Conservation (phyloP, 768 basidiomycete genomes). For the Lanmaoa pseudosensibilis region DNA sequence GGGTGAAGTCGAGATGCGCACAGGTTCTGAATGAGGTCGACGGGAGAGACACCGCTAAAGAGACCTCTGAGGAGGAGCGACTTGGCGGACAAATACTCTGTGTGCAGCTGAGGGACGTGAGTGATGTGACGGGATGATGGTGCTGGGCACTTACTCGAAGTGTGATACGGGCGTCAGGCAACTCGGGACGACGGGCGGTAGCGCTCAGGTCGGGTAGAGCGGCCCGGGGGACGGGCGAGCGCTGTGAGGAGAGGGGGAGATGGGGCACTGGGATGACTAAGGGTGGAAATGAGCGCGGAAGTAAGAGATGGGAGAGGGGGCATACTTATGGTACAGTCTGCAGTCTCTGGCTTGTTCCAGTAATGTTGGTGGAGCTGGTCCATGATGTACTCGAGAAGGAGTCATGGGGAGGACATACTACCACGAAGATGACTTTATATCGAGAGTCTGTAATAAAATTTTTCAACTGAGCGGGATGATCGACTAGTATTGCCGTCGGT, state of each 20-base stretch:
- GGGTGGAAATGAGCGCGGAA: conserved; percentile 1
- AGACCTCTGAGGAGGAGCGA: conserved; percentile 71
- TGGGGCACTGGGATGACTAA: conserved; percentile 49
- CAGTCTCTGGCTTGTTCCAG: conserved; percentile 74
- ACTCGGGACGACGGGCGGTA: conserved; percentile 45
- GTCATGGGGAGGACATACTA: too few species aligned
- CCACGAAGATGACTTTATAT: neutral
- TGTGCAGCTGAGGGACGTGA: conserved; percentile 57
- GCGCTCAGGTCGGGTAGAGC: neutral
- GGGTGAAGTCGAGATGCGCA: conserved; percentile 20
- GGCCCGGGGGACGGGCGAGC: conserved; percentile 9
- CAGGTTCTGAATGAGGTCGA: conserved; percentile 52
- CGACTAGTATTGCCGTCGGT: neutral
- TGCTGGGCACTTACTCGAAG: conserved; percentile 52
- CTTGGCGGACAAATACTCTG: conserved; percentile 80
- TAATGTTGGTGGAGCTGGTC: conserved; percentile 56
- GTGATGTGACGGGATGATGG: conserved; percentile 5
- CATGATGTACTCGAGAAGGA: neutral
- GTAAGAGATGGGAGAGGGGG: neutral
- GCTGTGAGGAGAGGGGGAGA: neutral
- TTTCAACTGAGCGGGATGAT: neutral
- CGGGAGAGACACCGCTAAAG: conserved; percentile 63
- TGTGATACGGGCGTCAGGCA: conserved; percentile 54
- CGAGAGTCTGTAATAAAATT: neutral
- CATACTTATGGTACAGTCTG: conserved; percentile 78